phyloP scores from a whole-genome alignment of 169 alveolate species.

The Blepharisma undulans region DNA sequence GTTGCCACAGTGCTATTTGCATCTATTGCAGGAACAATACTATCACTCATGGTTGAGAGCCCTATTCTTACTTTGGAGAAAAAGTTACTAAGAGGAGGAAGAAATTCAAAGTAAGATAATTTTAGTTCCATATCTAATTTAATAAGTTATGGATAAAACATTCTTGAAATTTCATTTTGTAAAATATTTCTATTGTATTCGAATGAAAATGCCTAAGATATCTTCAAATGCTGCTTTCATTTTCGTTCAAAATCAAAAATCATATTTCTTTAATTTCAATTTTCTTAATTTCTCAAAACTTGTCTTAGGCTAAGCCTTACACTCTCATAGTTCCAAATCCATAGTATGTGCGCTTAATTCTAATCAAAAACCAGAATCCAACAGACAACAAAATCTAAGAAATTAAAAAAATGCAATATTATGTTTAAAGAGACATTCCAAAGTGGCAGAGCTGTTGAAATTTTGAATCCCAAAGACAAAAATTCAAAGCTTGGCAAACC shows the following conservation, averaged over 20 bases:
- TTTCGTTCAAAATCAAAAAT: too few relatives aligned
- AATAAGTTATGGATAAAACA: background rate
- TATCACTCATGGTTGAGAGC: background rate
- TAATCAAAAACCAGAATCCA: background rate
- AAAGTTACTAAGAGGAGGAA: background rate
- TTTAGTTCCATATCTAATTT: background rate
- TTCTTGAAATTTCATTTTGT: too few relatives aligned
- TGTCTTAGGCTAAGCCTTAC: background rate
- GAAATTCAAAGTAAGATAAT: background rate
- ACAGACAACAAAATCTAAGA: background rate
- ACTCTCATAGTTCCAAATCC: background rate
- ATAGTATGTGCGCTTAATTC: background rate
- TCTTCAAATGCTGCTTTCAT: too few relatives aligned
- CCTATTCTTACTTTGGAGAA: constrained; percentile 5
- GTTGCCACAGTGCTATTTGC: background rate
- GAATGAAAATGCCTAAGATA: too few relatives aligned
- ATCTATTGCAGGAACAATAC: background rate
- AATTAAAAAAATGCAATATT: background rate
- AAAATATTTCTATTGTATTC: too few relatives aligned
- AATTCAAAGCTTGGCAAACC: background rate
- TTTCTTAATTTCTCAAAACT: too few relatives aligned
- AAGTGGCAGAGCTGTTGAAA: constrained; percentile 44
- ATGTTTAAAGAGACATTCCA: constrained; percentile 48
- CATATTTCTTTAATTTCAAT: too few relatives aligned
- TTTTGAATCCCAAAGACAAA: constrained; percentile 39